These are phyloP conservation scores for Paraurostyla sp. DNA, from an alignment of 73 alveolate genomes.

Conservation along the genomic window DNA sequence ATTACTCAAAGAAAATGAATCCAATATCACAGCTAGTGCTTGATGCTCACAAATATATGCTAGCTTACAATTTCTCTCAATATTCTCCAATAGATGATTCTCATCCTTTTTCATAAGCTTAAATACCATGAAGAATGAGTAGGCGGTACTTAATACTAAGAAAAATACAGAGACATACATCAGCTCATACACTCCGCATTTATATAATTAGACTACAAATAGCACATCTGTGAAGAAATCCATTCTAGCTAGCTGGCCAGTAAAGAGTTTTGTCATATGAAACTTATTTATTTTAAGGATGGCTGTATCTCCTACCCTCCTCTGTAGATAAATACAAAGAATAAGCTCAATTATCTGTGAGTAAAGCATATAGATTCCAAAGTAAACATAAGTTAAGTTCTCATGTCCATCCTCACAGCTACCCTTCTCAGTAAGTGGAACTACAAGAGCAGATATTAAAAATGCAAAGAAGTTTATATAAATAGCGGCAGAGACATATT, in stretches of 20 bases:
- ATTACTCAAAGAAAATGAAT: slow-evolving; percentile 45
- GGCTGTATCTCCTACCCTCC: slow-evolving; percentile 18
- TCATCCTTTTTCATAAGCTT: slow-evolving; percentile 31
- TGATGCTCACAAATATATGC: slow-evolving; percentile 51
- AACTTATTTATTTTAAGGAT: slow-evolving; percentile 25
- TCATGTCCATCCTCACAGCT: slow-evolving; percentile 1
- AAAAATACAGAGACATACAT: background rate
- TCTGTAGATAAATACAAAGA: background rate
- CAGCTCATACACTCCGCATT: background rate
- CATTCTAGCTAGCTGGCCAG: slow-evolving; percentile 58
- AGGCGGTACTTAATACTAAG: background rate
- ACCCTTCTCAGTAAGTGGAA: slow-evolving; percentile 3
- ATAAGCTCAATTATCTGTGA: slow-evolving; percentile 12
- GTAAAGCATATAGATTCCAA: background rate
- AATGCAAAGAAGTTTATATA: slow-evolving; percentile 25
- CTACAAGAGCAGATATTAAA: background rate
- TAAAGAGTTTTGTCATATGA: slow-evolving; percentile 36
- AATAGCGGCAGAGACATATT: slow-evolving; percentile 43
- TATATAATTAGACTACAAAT: background rate
- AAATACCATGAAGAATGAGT: background rate
- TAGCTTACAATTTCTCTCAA: slow-evolving; percentile 62
- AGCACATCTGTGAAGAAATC: slow-evolving; percentile 67
- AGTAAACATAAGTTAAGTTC: background rate
- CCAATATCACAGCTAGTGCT: slow-evolving; percentile 52
- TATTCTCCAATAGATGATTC: slow-evolving; percentile 13